These are phyloP conservation scores for Leptodontidium sp. DNA, from an alignment of 2,329 filamentous ascomycete species.

Conservation along the genomic window DNA sequence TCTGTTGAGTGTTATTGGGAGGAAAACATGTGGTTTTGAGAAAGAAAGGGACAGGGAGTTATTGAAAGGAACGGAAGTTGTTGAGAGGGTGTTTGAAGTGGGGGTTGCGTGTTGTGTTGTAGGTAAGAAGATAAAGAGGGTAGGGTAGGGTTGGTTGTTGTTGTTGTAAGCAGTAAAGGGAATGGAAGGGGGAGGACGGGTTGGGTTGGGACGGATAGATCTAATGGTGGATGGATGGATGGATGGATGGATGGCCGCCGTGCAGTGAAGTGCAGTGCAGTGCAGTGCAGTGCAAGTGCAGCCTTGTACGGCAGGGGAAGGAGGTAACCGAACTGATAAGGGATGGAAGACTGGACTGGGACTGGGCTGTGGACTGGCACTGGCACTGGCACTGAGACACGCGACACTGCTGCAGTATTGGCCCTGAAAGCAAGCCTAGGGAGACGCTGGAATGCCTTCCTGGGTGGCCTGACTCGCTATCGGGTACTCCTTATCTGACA, in stretches of 20 bases:
- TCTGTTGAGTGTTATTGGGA: conserved; percentile 1
- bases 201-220: not conserved
- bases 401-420: not conserved
- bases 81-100: not conserved
- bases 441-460: not conserved
- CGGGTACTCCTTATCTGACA: not conserved
- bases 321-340: conserved; percentile 13
- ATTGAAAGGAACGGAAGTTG: not conserved
- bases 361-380: not conserved
- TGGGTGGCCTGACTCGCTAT: conserved; percentile 2
- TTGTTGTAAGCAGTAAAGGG: conserved; percentile 13
- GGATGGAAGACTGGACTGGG: not conserved
- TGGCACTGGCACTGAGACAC: not conserved
- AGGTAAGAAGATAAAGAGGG: not conserved
- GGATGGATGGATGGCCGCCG: not conserved
- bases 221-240: too few relatives aligned
- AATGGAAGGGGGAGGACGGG: not conserved
- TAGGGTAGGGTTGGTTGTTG: too few relatives aligned
- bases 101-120: not conserved
- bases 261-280: not conserved
- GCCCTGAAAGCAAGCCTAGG: not conserved
- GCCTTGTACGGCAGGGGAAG: not conserved
- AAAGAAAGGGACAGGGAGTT: not conserved
- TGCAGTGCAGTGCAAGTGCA: not conserved
- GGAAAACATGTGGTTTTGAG: conserved; percentile 10